phyloP scores from a whole-genome alignment of 2,329 filamentous ascomycete genomes.

The Alternaria sp. region DNA sequence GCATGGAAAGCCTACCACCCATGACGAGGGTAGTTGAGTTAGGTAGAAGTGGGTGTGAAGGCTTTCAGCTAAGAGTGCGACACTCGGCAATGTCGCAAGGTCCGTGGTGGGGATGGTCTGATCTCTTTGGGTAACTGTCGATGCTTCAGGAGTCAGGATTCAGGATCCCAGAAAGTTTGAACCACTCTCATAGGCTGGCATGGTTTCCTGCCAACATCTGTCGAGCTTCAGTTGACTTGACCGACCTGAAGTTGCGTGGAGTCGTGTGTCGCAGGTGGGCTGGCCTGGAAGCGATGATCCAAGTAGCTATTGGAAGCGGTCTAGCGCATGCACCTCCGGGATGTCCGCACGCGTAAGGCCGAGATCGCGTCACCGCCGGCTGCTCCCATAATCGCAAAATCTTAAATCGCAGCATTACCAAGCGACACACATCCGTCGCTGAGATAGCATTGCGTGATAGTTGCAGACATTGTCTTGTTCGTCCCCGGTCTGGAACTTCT shows the following conservation, averaged over 20 bases:
- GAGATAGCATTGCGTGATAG: not conserved
- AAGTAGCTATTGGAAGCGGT: conserved; percentile 19
- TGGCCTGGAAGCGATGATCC: conserved; percentile 25
- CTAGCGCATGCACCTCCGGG: conserved; percentile 20
- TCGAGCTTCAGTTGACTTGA: not conserved
- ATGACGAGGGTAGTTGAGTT: conserved; percentile 36
- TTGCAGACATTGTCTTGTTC: conserved; percentile 7
- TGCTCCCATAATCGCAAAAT: conserved; percentile 29
- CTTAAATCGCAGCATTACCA: conserved; percentile 17
- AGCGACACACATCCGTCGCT: conserved; percentile 6
- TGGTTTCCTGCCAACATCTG: conserved; percentile 13
- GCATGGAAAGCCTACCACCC: conserved; percentile 56
- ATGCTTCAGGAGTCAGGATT: conserved; percentile 5
- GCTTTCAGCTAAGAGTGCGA: not conserved
- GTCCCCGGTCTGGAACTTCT: conserved; percentile 6
- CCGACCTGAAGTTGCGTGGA: conserved; percentile 13
- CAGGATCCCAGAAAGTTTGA: conserved; percentile 1
- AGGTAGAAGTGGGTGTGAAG: not conserved
- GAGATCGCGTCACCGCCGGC: conserved; percentile 15
- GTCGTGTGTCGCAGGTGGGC: conserved; percentile 11
- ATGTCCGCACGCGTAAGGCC: conserved; percentile 9
- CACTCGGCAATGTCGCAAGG: not conserved
- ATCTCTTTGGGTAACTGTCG: conserved; percentile 1
- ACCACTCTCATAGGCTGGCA: conserved; percentile 15
- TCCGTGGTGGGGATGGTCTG: conserved; percentile 8